A percentile compares a stretch with the other conserved stretches of the same genome.
Evolutionary conservation across 1,284 basidiomycete genomes (phyloP).

Genomic region (Boletus calvinii): DNA sequence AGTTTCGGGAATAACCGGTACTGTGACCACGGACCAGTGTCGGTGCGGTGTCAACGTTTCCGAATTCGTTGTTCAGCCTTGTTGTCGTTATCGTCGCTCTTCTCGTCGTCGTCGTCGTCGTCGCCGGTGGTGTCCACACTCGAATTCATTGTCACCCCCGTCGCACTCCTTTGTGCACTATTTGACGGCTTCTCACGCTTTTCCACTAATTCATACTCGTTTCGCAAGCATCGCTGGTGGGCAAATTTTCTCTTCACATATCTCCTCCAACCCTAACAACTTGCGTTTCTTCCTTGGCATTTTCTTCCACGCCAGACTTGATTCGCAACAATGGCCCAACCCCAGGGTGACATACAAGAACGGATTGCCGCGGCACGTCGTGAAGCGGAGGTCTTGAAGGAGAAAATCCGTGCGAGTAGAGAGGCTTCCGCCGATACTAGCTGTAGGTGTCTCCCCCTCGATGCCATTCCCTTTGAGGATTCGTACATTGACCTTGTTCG

Average conservation of each 20-base stretch:
- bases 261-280: neutral
- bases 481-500: slow-evolving; percentile 20
- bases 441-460: slow-evolving; percentile 52
- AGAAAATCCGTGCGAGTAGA: slow-evolving; percentile 93
- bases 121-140: slow-evolving; percentile 13
- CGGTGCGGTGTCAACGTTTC: slow-evolving; percentile 15
- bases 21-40: slow-evolving; percentile 10
- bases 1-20: slow-evolving; percentile 33
- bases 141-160: slow-evolving; percentile 9
- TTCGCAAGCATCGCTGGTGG: slow-evolving; percentile 29
- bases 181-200: slow-evolving; percentile 28
- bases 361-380: slow-evolving; percentile 93
- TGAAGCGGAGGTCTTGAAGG: slow-evolving; percentile 95
- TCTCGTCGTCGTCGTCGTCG: slow-evolving; percentile 9
- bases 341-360: slow-evolving; percentile 87
- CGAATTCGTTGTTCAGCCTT: slow-evolving; percentile 12
- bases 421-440: slow-evolving; percentile 97
- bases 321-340: slow-evolving; percentile 62
- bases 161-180: slow-evolving; percentile 15
- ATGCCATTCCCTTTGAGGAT: neutral
- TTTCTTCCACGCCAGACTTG: slow-evolving; percentile 6
- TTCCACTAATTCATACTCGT: slow-evolving; percentile 26
- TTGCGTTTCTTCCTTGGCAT: neutral
- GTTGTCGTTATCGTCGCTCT: slow-evolving; percentile 8
- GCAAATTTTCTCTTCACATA: slow-evolving; percentile 26